These are phyloP conservation scores for Cystobasidiaceae sp. DNA, from an alignment of 1,284 basidiomycete genomes.

Conservation along the genomic window DNA sequence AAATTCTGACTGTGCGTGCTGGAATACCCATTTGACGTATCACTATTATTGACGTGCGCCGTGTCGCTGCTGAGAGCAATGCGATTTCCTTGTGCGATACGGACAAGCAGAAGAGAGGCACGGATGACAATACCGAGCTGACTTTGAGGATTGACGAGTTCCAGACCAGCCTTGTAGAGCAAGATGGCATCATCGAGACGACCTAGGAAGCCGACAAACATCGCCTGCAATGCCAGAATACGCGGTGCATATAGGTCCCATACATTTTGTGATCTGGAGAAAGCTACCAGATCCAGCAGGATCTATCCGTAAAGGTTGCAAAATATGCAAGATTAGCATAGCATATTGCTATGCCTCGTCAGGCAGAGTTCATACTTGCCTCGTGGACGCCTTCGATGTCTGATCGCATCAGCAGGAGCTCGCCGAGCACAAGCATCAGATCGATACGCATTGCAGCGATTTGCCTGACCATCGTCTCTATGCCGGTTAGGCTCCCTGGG, in stretches of 20 bases:
- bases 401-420: conserved; percentile 24
- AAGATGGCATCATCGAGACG: not conserved
- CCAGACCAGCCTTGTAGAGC: not conserved
- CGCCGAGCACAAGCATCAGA: conserved; percentile 8
- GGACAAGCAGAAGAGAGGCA: conserved; percentile 14
- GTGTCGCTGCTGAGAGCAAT: not conserved
- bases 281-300: conserved; percentile 2
- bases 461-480: not conserved
- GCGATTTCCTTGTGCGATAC: not conserved
- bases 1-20: not conserved
- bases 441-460: not conserved
- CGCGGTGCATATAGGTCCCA: conserved; percentile 7
- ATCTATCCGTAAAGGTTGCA: too few relatives aligned
- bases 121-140: conserved; percentile 11
- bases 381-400: not conserved
- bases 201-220: conserved; percentile 2
- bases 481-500: too few relatives aligned
- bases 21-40: not conserved
- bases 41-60: not conserved
- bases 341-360: not conserved
- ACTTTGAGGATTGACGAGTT: not conserved
- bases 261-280: conserved; percentile 1
- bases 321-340: not conserved
- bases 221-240: conserved; percentile 1
- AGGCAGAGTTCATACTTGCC: not conserved